Evolutionary conservation across 169 alveolate genomes (phyloP), one percentile per base, ranked within the genome.

Genomic region (Amoebophrya sp.): DNA sequence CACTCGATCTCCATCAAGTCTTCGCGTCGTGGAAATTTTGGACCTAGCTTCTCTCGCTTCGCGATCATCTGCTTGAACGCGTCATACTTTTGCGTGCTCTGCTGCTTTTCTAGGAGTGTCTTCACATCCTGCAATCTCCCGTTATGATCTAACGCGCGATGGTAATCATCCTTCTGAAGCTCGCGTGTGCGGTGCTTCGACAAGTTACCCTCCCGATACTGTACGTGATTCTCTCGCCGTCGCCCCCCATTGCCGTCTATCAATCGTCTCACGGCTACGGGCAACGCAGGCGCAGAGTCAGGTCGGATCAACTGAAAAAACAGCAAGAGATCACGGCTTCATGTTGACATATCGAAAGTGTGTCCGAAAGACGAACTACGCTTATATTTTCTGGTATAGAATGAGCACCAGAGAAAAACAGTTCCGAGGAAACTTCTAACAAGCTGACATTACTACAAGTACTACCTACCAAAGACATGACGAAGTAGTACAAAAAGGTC

Each of bases 1-100:
- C 33, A 6, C 83, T 65, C 36, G 83, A 65, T 65, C 83, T 65
- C 33, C 83, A 65, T 65, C 83, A 65, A 18, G 83, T 65, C 83
- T 0, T 10, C 2, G 39, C 83, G 12, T 26, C 33, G 12, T 29
- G 36, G 33, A 36, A 12, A 65, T 18, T 18, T 1, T 29, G 10
- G 2, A 10, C 38, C 33, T 26, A 6, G 10, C 2, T 65, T 65
- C 33, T 65, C 26, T 36, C 83, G 12, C 33, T 65, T 36, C 83
- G 2, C n/a, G 33, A 65, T 1, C 83, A 65, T 65, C 83, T 65
- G 39, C 83, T 26, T 36, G 83, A 65, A 65, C 38, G 83, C 83
- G 83, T 65, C 33, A 36, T 65, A 65, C 26, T 65, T 65, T 0
- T 65, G 2, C 83, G 83, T 26, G 39, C 38, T 12, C 33, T 65